Conservation (phyloP, 371 early-diverging fungal species). For the Haplosporangium sp. region DNA sequence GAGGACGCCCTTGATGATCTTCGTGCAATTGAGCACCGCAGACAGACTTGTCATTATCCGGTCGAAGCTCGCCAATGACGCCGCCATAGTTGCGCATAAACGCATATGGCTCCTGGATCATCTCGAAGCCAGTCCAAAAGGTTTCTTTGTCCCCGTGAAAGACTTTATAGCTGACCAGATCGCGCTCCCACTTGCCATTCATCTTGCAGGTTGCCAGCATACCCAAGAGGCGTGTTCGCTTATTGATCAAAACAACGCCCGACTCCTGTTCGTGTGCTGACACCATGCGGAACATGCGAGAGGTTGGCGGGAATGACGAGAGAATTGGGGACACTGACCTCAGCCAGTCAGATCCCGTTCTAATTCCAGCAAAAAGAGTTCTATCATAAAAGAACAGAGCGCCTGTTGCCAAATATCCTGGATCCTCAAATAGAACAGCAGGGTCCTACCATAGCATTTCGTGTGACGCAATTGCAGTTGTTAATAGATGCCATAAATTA, state of each 20-base stretch:
- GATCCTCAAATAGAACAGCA: slow-evolving; percentile 65
- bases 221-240: slow-evolving; percentile 58
- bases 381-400: slow-evolving; percentile 77
- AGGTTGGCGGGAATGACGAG: slow-evolving; percentile 58
- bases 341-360: slow-evolving; percentile 57
- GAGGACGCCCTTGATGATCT: slow-evolving; percentile 54
- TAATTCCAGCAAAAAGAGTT: slow-evolving; percentile 58
- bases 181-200: slow-evolving; percentile 52
- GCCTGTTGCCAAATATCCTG: slow-evolving; percentile 67
- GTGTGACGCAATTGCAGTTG: no score
- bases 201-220: slow-evolving; percentile 44
- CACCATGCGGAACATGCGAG: slow-evolving; percentile 62
- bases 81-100: slow-evolving; percentile 68
- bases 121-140: slow-evolving; percentile 69
- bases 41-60: slow-evolving; percentile 58
- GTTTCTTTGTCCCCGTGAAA: slow-evolving; percentile 72
- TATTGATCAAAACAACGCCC: slow-evolving; percentile 73
- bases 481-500: no score
- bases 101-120: slow-evolving; percentile 67
- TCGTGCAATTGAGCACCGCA: slow-evolving; percentile 68
- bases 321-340: slow-evolving; percentile 60
- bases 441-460: slow-evolving; percentile 57
- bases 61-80: slow-evolving; percentile 68
- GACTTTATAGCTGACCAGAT: slow-evolving; percentile 61
- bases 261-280: slow-evolving; percentile 75